phyloP scores from a whole-genome alignment of 768 basidiomycete species.

The Cystobasidium onofrii region DNA sequence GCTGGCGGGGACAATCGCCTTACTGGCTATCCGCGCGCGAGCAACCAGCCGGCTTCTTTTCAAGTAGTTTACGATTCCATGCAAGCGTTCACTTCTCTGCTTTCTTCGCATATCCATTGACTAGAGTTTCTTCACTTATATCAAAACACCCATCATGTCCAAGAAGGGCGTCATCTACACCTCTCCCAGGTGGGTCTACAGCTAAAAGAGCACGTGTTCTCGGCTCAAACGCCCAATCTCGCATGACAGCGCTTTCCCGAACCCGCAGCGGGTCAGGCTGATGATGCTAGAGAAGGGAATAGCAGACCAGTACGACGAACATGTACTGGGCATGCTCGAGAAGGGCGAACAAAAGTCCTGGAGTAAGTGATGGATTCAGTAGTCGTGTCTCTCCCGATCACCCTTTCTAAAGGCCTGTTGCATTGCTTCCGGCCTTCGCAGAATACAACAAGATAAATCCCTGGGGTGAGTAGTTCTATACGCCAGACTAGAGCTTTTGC shows the following conservation, averaged over 20 bases:
- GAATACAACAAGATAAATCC: conserved; percentile 4
- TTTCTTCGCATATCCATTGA: too few species aligned
- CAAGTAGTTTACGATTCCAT: too few species aligned
- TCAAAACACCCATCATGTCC: not conserved
- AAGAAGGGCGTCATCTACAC: conserved; percentile 19
- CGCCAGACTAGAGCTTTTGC: not conserved
- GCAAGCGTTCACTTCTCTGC: too few species aligned
- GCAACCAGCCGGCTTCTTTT: too few species aligned
- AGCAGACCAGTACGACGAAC: conserved; percentile 28
- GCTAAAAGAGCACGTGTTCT: not conserved
- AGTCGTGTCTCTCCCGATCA: too few species aligned
- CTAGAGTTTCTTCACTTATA: too few species aligned
- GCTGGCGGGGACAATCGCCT: too few species aligned
- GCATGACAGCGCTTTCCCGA: conserved; percentile 33
- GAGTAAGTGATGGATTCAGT: not conserved
- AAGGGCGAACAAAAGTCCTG: conserved; percentile 34
- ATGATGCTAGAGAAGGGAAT: conserved; percentile 32
- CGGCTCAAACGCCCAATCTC: too few species aligned
- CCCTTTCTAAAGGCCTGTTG: not conserved
- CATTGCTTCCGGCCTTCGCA: not conserved
- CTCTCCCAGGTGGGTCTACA: not conserved
- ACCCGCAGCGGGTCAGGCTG: conserved; percentile 33
- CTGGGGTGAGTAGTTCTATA: not conserved
- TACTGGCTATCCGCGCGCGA: too few species aligned
- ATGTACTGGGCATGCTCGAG: conserved; percentile 28